phyloP scores from a whole-genome alignment of 2,329 filamentous ascomycete genomes.

The Plectosphaerella cucumerina region DNA sequence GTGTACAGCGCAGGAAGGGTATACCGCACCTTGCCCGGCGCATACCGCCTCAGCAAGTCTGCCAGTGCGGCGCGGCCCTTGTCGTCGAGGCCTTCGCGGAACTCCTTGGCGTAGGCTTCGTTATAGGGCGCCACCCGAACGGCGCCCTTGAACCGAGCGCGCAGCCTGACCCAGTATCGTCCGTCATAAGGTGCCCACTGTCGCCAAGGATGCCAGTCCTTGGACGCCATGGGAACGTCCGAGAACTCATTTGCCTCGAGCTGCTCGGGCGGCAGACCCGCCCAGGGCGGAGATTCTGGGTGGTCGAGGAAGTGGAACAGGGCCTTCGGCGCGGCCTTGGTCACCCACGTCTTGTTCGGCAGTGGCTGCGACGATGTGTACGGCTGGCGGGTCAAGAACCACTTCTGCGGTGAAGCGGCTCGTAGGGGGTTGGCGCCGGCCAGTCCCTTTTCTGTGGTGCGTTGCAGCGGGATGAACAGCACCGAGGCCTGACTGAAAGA shows the following conservation, averaged over 20 bases:
- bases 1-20: constrained; percentile 53
- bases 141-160: constrained; percentile 34
- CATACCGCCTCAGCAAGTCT: constrained; percentile 40
- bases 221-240: neutral
- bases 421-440: neutral
- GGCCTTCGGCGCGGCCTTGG: neutral
- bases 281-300: neutral
- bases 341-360: constrained; percentile 14
- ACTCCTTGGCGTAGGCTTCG: constrained; percentile 37
- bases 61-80: constrained; percentile 29
- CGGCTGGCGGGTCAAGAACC: constrained; percentile 43
- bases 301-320: neutral
- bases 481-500: constrained; percentile 36
- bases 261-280: no score
- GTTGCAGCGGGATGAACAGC: constrained; percentile 27
- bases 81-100: constrained; percentile 38
- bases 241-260: no score
- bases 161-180: constrained; percentile 56
- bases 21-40: constrained; percentile 51
- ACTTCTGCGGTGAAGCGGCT: constrained; percentile 21
- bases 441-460: neutral
- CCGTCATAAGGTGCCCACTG: constrained; percentile 50
- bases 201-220: constrained; percentile 23
- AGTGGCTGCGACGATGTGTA: constrained; percentile 34
- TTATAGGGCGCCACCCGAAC: constrained; percentile 43